Evolutionary conservation across 805 yeast species (phyloP), one percentile per base, ranked within the genome.

Genomic region (Torulaspora delbrueckii): DNA sequence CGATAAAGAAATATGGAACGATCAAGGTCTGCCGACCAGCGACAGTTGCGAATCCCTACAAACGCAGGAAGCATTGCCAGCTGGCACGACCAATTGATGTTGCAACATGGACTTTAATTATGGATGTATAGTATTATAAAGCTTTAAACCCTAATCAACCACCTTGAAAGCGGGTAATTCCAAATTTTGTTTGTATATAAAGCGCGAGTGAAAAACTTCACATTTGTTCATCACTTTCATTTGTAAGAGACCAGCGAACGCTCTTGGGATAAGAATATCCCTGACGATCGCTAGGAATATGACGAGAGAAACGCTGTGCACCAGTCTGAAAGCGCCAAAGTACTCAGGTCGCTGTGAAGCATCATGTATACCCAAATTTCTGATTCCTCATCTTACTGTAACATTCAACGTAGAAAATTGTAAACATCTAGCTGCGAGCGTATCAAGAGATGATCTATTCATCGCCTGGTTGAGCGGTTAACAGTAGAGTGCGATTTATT

Each of bases 321-420:
- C 67, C 69, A 63, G 68, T 62, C 67, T 63, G 68, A 60, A 47
- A 37, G 50, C 31, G 37, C 30, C 47, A 24, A 42, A 40, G 67
- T 65, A 65, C 69, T 65, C 69, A 56, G 62, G 60, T 48, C 51
- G 45, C 63, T 35, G 37, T 65, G 69, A 65, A 65, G 65, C 59
- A 65, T 63, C 45, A 54, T 62, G 67, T 65, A 65, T 63, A 63
- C 67, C 68, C 67, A 62, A 62, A 65, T 63, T 63, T 62, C 68
- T 63, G 68, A 63, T 57, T 46, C 52, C 52, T 22, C 19, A 8
- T 37, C 40, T 24, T 25, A 7, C 4, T 3, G 22, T 19, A 19
- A 19, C 6, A 19, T 19, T 19, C 6, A 19, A 19, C 22, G 22
- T 19, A 19, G 22, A 19, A 18, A 19, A 19, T 5, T 19, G 22